These are phyloP conservation scores for Polysphondylium violaceum DNA, from an alignment of 78 protist species.

Conservation along the genomic window DNA sequence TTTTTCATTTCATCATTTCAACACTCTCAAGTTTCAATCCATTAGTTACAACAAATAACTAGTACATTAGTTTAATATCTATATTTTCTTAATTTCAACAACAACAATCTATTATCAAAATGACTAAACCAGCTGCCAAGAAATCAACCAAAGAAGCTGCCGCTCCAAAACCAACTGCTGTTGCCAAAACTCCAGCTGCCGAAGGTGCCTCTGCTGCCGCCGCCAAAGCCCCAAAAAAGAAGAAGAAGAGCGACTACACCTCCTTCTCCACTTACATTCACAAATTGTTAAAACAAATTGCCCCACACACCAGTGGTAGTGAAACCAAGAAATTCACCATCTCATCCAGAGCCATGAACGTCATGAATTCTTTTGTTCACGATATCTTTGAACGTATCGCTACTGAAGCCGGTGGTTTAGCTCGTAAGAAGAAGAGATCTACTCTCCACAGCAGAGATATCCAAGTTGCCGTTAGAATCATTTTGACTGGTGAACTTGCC, in stretches of 20 bases:
- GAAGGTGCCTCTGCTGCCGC: constrained; percentile 27
- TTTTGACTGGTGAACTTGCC: constrained; percentile 96
- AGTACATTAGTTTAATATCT: no score
- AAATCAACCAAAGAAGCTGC: constrained; percentile 9
- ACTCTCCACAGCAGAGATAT: constrained; percentile 93
- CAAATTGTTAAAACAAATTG: constrained; percentile 91
- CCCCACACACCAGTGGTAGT: constrained; percentile 13
- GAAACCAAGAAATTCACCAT: constrained; percentile 88
- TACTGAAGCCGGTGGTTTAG: constrained; percentile 89
- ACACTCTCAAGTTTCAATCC: no score
- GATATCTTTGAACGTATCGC: constrained; percentile 94
- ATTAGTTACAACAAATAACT: no score
- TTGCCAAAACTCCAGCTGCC: constrained; percentile 24
- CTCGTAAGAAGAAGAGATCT: constrained; percentile 87
- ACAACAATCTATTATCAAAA: no score
- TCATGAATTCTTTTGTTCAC: constrained; percentile 93
- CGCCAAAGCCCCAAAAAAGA: no score
- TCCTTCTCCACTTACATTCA: constrained; percentile 87
- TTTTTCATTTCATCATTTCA: no score
- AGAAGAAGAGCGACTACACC: constrained; percentile 77
- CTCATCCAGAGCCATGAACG: constrained; percentile 88
- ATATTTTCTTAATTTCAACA: no score
- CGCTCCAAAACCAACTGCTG: constrained; percentile 38
- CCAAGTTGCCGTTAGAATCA: constrained; percentile 94
- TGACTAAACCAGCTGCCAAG: constrained; percentile 11